Evolutionary conservation across 352 stramenopile species (phyloP).

Genomic region (Sclerospora graminicola): DNA sequence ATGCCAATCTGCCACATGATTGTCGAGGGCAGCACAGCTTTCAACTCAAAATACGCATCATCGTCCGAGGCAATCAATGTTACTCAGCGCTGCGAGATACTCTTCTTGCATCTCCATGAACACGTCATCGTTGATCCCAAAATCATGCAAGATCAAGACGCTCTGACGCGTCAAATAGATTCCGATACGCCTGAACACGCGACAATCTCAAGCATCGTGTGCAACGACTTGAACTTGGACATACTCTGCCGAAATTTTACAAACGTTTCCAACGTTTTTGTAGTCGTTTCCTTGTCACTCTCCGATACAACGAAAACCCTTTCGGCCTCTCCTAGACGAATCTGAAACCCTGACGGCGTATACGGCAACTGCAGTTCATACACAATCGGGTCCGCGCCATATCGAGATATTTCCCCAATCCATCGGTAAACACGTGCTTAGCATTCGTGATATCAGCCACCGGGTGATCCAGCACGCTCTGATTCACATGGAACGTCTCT

Average conservation of each 20-base stretch:
- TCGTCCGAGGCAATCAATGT: slow-evolving; percentile 46
- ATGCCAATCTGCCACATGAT: slow-evolving; percentile 29
- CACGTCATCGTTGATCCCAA: too few relatives aligned
- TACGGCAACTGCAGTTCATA: too few relatives aligned
- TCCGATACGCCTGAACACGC: too few relatives aligned
- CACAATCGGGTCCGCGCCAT: slow-evolving; percentile 32
- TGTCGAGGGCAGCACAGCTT: slow-evolving; percentile 24
- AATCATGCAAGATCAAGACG: too few relatives aligned
- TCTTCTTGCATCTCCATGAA: too few relatives aligned
- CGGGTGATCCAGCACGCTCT: too few relatives aligned
- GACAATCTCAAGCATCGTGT: too few relatives aligned
- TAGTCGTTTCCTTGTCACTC: slow-evolving; percentile 4
- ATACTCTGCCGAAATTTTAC: slow-evolving; percentile 54
- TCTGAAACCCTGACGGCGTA: slow-evolving; percentile 77
- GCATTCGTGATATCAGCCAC: too few relatives aligned
- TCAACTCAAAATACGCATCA: too few relatives aligned
- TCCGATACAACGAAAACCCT: slow-evolving; percentile 64
- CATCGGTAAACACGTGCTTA: slow-evolving; percentile 54
- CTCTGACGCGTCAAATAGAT: too few relatives aligned
- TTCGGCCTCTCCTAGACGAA: slow-evolving; percentile 62
- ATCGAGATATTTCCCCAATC: slow-evolving; percentile 46
- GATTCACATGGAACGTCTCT: too few relatives aligned
- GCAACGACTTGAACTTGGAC: too few relatives aligned
- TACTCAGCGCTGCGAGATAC: slow-evolving; percentile 34
- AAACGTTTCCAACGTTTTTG: slow-evolving; percentile 11